Base-by-base conservation (phyloP, 345 rosid species). In the Combretum micranthum region DNA sequence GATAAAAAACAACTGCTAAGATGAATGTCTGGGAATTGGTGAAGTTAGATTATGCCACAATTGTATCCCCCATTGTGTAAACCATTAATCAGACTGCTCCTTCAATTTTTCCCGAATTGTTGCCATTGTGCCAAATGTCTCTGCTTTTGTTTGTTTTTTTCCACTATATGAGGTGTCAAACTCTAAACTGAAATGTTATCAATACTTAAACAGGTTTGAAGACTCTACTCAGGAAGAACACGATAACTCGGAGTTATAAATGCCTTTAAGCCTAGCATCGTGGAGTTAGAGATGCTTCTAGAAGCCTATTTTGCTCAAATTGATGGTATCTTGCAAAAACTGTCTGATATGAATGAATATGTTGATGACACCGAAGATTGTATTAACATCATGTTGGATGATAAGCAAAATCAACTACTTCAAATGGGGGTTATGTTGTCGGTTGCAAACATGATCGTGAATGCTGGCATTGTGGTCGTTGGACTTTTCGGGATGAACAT, bases 401-500 rank as follows among this genome's bases (percentile, higher is more conserved):
- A 81, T 59, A 75, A 76, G 55, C 80, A 75, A 70, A 73, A 78
- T 56, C 77, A 73, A 60, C 62, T 81, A 42, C 72, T 73, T 21
- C 74, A 73, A 58, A 81, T 81, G 83, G 83, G 81, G 48, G 80
- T 78, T 64, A 64, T 73, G 79, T 75, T 78, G 12, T 53, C 73
- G 23, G 64, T 74, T n/a, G 70, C 79, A 13, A 78, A 64, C 66
- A 63, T 80, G 75, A 70, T 80, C n/a, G 15, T 75, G 10, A 77
- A 68, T 52, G 74, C 75, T 6, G 85, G 78, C 6, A 75, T 75
- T 52, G 80, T 65, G 20, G 80, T 75, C 43, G 80, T 72, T 0
- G 83, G 80, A 20, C 11, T 77, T 23, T 77, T 80, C 12, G 83
- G 85, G 23, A 80, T 80, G 80, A 80, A 77, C 74, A 77, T 80